A percentile compares a stretch with the other conserved stretches of the same genome.
Evolutionary conservation across 2,329 filamentous ascomycete species (phyloP).

Genomic region (Fusarium dlaminii): DNA sequence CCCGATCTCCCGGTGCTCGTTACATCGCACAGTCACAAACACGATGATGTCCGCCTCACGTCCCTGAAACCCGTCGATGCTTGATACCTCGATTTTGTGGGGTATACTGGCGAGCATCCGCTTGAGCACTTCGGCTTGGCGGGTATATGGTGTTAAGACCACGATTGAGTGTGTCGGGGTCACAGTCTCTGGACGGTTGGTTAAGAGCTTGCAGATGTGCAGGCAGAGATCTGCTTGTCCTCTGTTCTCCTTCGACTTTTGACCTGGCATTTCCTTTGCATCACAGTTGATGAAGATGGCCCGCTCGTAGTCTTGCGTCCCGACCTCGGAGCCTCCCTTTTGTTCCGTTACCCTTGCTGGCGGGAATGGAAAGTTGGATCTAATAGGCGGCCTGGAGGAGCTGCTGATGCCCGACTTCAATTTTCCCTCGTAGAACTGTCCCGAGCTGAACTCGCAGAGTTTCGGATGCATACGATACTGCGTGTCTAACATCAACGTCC

Average conservation of each 20-base stretch:
- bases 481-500: constrained; percentile 54
- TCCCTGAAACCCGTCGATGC: constrained; percentile 56
- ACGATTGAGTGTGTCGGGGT: constrained; percentile 40
- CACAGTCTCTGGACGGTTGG: neutral
- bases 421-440: constrained; percentile 51
- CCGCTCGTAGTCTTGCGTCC: neutral
- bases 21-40: constrained; percentile 55
- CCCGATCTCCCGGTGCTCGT: constrained; percentile 50
- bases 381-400: constrained; percentile 28
- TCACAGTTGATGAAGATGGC: constrained; percentile 50
- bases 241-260: constrained; percentile 51
- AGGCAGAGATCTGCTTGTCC: constrained; percentile 51
- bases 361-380: constrained; percentile 27
- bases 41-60: constrained; percentile 55
- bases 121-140: constrained; percentile 48
- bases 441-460: constrained; percentile 53
- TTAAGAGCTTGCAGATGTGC: constrained; percentile 46
- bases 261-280: constrained; percentile 48
- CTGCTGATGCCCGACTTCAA: constrained; percentile 47
- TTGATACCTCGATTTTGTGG: constrained; percentile 47
- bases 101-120: constrained; percentile 32
- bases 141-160: constrained; percentile 53
- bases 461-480: constrained; percentile 56
- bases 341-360: neutral
- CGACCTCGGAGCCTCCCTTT: rapidly evolving